Evolutionary conservation across 2,329 filamentous ascomycete species (phyloP), one percentile per base, ranked within the genome.

Genomic region (Neurospora sp.): DNA sequence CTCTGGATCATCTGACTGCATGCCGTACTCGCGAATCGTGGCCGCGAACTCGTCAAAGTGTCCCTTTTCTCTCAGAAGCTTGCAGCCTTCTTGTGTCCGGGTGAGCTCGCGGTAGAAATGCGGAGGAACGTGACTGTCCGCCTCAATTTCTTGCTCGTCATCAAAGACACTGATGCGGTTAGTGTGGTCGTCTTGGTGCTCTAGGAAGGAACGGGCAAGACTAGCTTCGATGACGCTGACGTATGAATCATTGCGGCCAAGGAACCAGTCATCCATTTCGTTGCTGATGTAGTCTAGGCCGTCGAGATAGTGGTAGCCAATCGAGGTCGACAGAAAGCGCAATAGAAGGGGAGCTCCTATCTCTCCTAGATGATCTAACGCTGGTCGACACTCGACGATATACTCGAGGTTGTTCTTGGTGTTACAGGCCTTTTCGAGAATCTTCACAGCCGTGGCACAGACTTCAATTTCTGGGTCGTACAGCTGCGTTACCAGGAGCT

Each of bases 181-280:
- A 76, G 86, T 80, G 76, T 85, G 82, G 46, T 88, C 85, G 36
- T 89, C 87, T 5, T 85, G 81, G 69, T 87, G 87, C 52, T 90
- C 86, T n/a, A 89, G 84, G 74, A 97, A 94, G 0, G 94, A 91
- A 71, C 93, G 90, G 39, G 94, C 93, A 68, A 99, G 85, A 69
- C 94, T 97, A n/a, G 96, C 96, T 80, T 99, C 96, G 52, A 99
- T 95, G 52, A 98, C 87, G 43, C 89, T 87, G 68, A 99, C 96
- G 75, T 99, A 99, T n/a, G 90, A 91, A 78, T 99, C 95, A 77
- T 99, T 99, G 66, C 96, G 90, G 15, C 96, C 96, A 38, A 99
- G 85, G 78, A 98, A 99, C 96, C 96, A 99, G 81, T 99, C 96
- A 75, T 99, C 96, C 96, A 99, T 99, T 79, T 99, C 96, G 78